Evolutionary conservation across 2,329 filamentous ascomycete species (phyloP).

Genomic region (Knoxdaviesia proteae): DNA sequence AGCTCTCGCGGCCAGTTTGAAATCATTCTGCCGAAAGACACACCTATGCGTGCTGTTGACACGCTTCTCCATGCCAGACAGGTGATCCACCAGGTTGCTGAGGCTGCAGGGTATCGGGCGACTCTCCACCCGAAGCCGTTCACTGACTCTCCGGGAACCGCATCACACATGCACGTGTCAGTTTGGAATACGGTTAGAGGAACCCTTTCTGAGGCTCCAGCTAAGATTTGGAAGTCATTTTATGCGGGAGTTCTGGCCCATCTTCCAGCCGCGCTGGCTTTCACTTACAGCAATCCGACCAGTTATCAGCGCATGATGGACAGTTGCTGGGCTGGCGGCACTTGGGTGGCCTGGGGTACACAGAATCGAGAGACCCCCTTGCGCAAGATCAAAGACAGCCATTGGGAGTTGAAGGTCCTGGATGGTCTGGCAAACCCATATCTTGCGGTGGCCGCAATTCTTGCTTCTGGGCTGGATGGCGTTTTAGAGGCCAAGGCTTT

Average conservation of each 20-base stretch:
- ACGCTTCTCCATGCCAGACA: slow-evolving; percentile 50
- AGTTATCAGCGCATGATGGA: slow-evolving; percentile 51
- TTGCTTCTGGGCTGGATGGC: slow-evolving; percentile 12
- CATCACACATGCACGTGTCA: slow-evolving; percentile 50
- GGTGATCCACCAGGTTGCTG: slow-evolving; percentile 43
- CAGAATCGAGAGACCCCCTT: slow-evolving; percentile 63
- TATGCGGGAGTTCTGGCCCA: slow-evolving; percentile 52
- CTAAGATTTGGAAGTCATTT: slow-evolving; percentile 23
- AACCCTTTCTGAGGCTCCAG: background rate
- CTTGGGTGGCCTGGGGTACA: slow-evolving; percentile 62
- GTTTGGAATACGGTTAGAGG: slow-evolving; percentile 13
- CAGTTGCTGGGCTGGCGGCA: slow-evolving; percentile 57
- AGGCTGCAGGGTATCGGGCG: slow-evolving; percentile 39
- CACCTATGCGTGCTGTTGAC: slow-evolving; percentile 50
- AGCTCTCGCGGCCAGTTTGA: slow-evolving; percentile 58
- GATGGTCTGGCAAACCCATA: slow-evolving; percentile 69
- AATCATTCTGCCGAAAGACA: slow-evolving; percentile 42
- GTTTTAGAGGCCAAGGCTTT: slow-evolving; percentile 15
- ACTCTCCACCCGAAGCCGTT: slow-evolving; percentile 59
- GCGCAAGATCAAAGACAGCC: slow-evolving; percentile 40
- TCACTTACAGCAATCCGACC: slow-evolving; percentile 41
- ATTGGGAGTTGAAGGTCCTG: slow-evolving; percentile 64
- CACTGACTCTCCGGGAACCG: slow-evolving; percentile 34
- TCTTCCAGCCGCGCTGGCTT: slow-evolving; percentile 43
- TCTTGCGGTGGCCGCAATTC: slow-evolving; percentile 23